phyloP scores from a whole-genome alignment of 169 alveolate genomes.

The Cyclospora cayetanensis region DNA sequence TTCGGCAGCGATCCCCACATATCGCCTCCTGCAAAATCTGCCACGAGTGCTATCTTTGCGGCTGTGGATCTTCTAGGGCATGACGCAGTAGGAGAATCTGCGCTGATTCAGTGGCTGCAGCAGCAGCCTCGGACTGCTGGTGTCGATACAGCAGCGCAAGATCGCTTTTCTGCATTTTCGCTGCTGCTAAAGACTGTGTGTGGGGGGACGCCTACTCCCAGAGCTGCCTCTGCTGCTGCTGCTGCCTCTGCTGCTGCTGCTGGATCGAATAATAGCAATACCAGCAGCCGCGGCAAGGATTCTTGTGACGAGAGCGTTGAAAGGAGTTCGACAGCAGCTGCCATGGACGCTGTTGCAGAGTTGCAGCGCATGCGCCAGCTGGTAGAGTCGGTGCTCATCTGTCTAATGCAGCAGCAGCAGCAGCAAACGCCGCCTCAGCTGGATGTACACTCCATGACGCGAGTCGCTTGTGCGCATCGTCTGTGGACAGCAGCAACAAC shows the following conservation, averaged over 20 bases:
- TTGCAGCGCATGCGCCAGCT: conserved; percentile 55
- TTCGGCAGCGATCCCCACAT: neutral
- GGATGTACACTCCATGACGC: conserved; percentile 52
- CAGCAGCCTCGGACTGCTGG: neutral
- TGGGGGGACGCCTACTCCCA: too few species aligned
- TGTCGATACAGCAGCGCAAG: neutral
- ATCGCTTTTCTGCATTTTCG: too few species aligned
- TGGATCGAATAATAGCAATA: neutral
- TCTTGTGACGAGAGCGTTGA: too few species aligned
- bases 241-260: neutral
- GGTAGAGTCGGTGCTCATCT: conserved; percentile 28
- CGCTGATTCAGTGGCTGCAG: conserved; percentile 12
- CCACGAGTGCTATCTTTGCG: neutral
- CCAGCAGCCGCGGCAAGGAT: conserved; percentile 31
- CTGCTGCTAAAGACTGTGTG: too few species aligned
- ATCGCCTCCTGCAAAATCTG: neutral
- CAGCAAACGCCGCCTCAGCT: conserved; percentile 18
- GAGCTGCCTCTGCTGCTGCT: neutral
- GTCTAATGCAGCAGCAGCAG: conserved; percentile 51
- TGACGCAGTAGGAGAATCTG: conserved; percentile 13
- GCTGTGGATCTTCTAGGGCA: conserved; percentile 12
- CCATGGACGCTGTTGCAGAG: conserved; percentile 22
- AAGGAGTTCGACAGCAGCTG: neutral
- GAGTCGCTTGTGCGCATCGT: conserved; percentile 47
- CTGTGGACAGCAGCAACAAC: conserved; percentile 54